phyloP scores from a whole-genome alignment of 1,284 basidiomycete species.

The Golubevia pallescens region DNA sequence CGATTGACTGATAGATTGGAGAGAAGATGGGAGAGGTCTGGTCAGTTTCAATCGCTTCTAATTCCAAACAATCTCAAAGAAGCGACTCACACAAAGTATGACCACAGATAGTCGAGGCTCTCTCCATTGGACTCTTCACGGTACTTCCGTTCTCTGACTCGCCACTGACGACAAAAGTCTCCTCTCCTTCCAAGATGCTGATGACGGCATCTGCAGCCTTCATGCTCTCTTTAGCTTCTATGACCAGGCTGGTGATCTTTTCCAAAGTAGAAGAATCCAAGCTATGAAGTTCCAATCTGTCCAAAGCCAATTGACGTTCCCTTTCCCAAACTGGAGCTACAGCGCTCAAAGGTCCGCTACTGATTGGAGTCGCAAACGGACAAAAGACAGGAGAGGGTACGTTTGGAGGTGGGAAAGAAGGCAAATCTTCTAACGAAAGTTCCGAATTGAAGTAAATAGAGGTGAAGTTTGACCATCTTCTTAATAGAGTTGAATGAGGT shows the following conservation, averaged over 20 bases:
- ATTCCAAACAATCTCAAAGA: no score
- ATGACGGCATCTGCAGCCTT: neutral
- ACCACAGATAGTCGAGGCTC: neutral
- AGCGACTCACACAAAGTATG: neutral
- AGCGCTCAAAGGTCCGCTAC: neutral
- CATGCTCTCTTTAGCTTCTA: neutral
- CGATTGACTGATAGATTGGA: neutral
- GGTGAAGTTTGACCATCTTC: no score
- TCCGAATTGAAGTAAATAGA: neutral
- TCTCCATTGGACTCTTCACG: neutral
- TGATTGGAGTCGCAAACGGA: neutral
- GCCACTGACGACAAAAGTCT: neutral
- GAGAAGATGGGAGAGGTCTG: neutral
- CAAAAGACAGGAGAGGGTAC: neutral
- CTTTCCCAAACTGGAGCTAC: neutral
- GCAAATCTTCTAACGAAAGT: neutral
- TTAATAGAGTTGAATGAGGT: no score
- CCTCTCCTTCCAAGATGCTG: neutral
- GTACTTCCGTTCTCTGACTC: neutral
- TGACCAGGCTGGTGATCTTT: neutral
- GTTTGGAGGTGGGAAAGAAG: neutral
- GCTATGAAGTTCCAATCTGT: neutral
- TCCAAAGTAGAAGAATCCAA: neutral
- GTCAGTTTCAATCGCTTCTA: neutral
- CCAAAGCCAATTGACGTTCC: neutral